Base-by-base conservation (phyloP, 2,329 filamentous ascomycete genomes). In the Pleoardoris graminearum region DNA sequence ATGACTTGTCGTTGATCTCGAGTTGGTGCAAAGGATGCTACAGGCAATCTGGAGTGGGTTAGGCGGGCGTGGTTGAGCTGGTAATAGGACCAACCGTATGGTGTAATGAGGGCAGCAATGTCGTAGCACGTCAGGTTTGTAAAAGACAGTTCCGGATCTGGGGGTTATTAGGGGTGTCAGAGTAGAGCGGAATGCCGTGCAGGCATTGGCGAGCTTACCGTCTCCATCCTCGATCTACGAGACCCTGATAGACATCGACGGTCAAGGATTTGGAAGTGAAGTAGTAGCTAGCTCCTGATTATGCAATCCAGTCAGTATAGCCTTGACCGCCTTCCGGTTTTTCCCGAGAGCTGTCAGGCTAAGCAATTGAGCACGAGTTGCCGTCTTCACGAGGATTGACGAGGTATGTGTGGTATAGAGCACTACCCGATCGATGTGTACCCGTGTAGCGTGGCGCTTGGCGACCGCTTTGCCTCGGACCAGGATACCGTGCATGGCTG, bases 81-180 rank as follows among this genome's bases (percentile, higher is more conserved):
- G 16, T 10, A 23, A 33, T 45, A 32, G 3, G 5, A 51, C 68
- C 47, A 61, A 79, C 77, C 77, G 85, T 48, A 94, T 86, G 1
- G 89, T 91, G 71, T 93, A 97, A 68, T 97, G 91, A 38, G 92
- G 91, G 72, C 94, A 99, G 67, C 94, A 99, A 56, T 91, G 89
- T 51, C 85, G 80, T 53, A 82, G 82, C 64, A 90, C 86, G 71
- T 94, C 88, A 12, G 90, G 89, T 55, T 90, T 85, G 74, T 94
- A 94, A 43, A 94, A 77, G 7, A 91, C 77, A 23, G 76, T 84
- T 14, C 80, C 80, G 33, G 80, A 81, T 60, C 80, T 71, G 42
- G 16, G 17, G 33, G 21, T 19, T 21, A 29, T 47, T 12, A 54
- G 47, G 44, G 45, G 38, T 47, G 49, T 11, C 14, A 44, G 35